Evolutionary conservation across 2,329 filamentous ascomycete genomes (phyloP), one percentile per base, ranked within the genome.

Genomic region (Metarhizium anisopliae): DNA sequence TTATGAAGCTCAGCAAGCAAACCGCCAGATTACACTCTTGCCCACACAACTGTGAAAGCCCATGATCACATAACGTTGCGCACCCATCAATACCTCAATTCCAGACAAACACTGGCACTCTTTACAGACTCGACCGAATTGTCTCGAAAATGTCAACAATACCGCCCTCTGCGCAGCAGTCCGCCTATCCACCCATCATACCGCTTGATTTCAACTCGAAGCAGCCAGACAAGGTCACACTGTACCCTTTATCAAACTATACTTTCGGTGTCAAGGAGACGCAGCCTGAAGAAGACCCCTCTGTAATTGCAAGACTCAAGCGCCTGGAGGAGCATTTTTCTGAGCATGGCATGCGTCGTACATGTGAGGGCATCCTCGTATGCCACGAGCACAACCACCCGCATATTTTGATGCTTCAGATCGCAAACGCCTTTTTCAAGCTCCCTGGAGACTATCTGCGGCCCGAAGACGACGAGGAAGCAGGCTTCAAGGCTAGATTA

Each of bases 331-430:
- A 97, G 70, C 92, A 99, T 74, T 99, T 95, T 71, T 79, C 83
- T 35, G 80, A 86, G 60, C 85, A 97, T 77, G 94, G 94, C 67
- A 99, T 99, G 94, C 87, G 94, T 56, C 86, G 94, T 55, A 97
- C 94, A 18, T 96, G 93, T 72, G 94, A 99, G 75, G 94, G 92
- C 65, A 90, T 99, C 64, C 82, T 99, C 51, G 90, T 99, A 63
- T 99, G 94, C 76, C 94, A 99, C 72, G 94, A 99, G 74, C 93
- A 97, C 78, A 97, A 96, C 75, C 94, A 97, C 72, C 94, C 94
- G 14, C 94, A 99, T 72, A 95, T 99, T 61, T 78, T 99, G 62
- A 97, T 99, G 94, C 81, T 99, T 60, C 94, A 99, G 79, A 99
- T 99, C 66, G 94, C 94, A 54, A 99, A 99, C 72, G 93, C 94